A percentile compares a stretch with the other conserved stretches of the same genome.
Evolutionary conservation across 257 asterid genomes (phyloP).

Genomic region (Solanum dulcamara): DNA sequence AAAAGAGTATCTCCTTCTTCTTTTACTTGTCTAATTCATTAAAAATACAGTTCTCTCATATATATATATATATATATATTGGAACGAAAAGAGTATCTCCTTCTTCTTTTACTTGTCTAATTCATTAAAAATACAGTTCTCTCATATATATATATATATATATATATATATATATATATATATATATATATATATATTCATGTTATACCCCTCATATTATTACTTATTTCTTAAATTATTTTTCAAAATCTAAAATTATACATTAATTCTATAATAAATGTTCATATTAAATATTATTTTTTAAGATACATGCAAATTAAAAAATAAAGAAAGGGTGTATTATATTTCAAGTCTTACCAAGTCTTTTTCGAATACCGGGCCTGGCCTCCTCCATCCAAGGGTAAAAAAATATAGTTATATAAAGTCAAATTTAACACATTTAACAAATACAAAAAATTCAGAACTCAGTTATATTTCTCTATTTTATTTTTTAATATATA

Average conservation of each 20-base stretch:
- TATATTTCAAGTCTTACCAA: not conserved
- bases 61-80: no score
- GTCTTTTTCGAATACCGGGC: not conserved
- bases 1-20: accelerated
- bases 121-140: no score
- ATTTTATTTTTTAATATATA: no score
- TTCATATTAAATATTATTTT: no score
- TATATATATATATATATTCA: no score
- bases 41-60: no score
- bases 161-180: no score
- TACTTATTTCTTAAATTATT: not conserved
- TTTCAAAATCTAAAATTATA: not conserved
- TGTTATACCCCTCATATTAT: not conserved
- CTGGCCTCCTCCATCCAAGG: not conserved
- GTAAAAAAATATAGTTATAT: not conserved
- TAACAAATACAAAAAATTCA: not conserved
- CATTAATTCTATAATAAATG: no score
- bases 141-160: no score
- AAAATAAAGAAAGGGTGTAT: not conserved
- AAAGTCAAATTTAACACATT: not conserved
- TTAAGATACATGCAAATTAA: no score
- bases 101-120: not conserved
- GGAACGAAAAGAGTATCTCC: not conserved
- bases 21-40: not conserved
- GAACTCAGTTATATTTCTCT: not conserved